Conservation (phyloP, 345 rosid genomes). For the Populus tremula region DNA sequence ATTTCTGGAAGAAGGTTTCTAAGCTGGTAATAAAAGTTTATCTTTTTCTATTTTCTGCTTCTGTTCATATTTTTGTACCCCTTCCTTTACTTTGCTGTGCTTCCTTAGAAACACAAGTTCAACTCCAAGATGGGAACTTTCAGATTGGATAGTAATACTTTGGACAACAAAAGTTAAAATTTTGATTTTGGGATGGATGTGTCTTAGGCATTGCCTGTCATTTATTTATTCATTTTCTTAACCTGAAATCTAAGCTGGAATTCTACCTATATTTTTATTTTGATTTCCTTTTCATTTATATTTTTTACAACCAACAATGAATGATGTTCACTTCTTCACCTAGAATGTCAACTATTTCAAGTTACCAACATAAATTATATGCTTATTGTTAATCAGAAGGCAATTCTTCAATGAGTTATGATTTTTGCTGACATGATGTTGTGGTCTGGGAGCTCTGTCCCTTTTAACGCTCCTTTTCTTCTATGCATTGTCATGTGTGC, state of each 20-base stretch:
- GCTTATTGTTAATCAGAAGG: neutral
- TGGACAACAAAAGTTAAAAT: too few relatives aligned
- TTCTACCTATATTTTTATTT: neutral
- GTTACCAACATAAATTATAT: too few relatives aligned
- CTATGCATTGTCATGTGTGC: neutral
- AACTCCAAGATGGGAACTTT: neutral
- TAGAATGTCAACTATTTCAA: too few relatives aligned
- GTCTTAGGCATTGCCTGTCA: neutral
- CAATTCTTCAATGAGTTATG: neutral
- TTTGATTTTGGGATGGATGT: neutral
- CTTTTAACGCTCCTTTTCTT: neutral
- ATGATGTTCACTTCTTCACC: neutral
- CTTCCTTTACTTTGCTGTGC: neutral
- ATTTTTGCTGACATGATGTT: neutral
- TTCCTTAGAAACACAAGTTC: neutral
- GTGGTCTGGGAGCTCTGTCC: neutral
- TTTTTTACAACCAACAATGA: neutral
- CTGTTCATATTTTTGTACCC: neutral
- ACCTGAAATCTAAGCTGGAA: neutral
- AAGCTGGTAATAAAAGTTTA: conserved; percentile 47
- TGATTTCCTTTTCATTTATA: neutral
- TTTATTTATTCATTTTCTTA: neutral
- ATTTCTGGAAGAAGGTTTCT: conserved; percentile 77
- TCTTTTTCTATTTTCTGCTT: neutral
- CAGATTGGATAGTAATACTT: neutral